Evolutionary conservation across 2,329 filamentous ascomycete species (phyloP).

Genomic region (Talaromyces verruculosus): DNA sequence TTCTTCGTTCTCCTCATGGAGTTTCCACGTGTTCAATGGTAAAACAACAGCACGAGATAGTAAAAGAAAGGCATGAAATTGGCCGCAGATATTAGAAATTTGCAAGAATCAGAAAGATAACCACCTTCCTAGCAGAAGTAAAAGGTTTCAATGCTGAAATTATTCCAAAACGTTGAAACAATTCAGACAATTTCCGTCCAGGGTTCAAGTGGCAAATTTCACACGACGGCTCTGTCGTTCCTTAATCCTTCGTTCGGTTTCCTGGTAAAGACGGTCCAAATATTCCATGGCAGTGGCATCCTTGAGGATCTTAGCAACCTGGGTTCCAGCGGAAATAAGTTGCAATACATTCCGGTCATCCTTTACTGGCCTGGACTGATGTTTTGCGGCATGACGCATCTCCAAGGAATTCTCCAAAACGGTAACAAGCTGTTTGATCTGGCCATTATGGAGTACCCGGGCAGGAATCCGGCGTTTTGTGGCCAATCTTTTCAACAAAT

Average conservation of each 20-base stretch:
- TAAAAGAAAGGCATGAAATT: neutral
- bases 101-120: neutral
- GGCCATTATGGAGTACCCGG: constrained; percentile 79
- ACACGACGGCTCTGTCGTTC: constrained; percentile 54
- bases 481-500: constrained; percentile 78
- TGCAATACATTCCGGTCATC: constrained; percentile 87
- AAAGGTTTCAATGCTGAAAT: neutral
- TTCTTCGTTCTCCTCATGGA: neutral
- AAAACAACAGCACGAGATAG: neutral
- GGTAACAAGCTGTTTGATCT: constrained; percentile 89
- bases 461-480: constrained; percentile 84
- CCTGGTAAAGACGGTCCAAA: constrained; percentile 76
- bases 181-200: constrained; percentile 8
- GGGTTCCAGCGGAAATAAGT: constrained; percentile 80
- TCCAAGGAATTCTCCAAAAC: constrained; percentile 85
- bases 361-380: constrained; percentile 78
- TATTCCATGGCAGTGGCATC: constrained; percentile 81
- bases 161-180: neutral
- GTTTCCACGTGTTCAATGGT: constrained; percentile 2
- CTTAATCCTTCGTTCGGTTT: constrained; percentile 76
- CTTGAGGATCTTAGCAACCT: constrained; percentile 84
- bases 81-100: neutral
- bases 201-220: constrained; percentile 30
- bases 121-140: neutral
- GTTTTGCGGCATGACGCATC: constrained; percentile 81